phyloP scores from a whole-genome alignment of 2,329 filamentous ascomycete species.

The Colletotrichum gloeosporioides region DNA sequence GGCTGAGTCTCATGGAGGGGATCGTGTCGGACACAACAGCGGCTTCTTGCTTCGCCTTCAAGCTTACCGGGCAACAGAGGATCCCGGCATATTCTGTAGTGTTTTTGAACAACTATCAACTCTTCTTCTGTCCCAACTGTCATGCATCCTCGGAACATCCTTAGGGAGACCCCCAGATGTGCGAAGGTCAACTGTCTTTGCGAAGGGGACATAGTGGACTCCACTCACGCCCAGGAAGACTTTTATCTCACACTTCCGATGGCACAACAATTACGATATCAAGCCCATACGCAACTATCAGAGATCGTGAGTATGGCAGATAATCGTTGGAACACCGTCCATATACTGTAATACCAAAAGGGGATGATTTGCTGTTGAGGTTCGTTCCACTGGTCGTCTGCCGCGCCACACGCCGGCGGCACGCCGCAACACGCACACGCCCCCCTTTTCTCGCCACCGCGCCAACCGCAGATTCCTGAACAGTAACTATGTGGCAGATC shows the following conservation, averaged over 20 bases:
- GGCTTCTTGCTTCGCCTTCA: neutral
- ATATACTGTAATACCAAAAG: neutral
- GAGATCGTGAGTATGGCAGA: neutral
- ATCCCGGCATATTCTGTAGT: fast-evolving
- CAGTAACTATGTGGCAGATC: neutral
- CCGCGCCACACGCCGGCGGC: neutral
- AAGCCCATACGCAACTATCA: fast-evolving
- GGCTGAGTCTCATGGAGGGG: neutral
- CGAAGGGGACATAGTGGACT: neutral
- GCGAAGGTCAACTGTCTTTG: neutral
- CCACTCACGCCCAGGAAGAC: fast-evolving
- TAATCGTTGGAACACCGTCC: neutral
- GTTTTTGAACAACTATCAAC: no score
- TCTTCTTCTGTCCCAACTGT: fast-evolving
- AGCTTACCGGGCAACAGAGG: neutral
- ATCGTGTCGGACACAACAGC: neutral
- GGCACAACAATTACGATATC: neutral
- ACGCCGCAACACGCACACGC: neutral
- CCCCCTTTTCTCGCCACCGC: neutral
- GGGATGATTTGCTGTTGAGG: neutral
- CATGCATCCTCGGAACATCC: no score
- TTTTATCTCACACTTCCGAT: neutral
- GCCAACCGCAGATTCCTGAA: neutral
- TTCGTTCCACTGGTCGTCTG: neutral
- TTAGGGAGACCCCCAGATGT: neutral